Conservation (phyloP, 495 filamentous ascomycete species). For the Entonaema liquescens region DNA sequence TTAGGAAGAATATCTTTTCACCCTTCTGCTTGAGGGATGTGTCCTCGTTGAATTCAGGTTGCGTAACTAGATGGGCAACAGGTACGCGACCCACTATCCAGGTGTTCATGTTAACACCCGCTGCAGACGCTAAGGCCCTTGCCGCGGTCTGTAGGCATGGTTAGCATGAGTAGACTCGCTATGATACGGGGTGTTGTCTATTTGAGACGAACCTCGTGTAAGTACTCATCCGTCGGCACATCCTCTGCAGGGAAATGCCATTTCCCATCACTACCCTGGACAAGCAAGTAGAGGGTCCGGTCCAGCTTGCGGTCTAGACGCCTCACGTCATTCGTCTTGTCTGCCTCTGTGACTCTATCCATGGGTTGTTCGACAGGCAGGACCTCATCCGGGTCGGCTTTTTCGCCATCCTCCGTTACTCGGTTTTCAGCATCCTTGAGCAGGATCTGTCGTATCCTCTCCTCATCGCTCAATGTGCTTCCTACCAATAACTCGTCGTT, state of each 20-base stretch:
- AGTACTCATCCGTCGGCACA: conserved; percentile 72
- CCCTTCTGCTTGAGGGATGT: conserved; percentile 56
- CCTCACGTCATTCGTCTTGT: conserved; percentile 73
- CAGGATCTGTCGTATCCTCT: conserved; percentile 62
- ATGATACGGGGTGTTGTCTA: not conserved
- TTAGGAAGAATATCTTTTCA: conserved; percentile 94
- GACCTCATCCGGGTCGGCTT: conserved; percentile 67
- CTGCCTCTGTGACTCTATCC: conserved; percentile 79
- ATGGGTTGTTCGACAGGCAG: conserved; percentile 76
- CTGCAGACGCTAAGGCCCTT: conserved; percentile 76
- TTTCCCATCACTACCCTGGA: conserved; percentile 68
- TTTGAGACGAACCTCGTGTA: conserved; percentile 74
- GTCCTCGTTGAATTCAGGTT: conserved; percentile 51
- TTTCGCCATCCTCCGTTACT: conserved; percentile 67
- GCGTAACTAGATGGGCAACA: conserved; percentile 75
- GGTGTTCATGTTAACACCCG: conserved; percentile 96
- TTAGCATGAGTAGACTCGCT: conserved; percentile 15
- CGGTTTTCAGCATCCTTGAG: conserved; percentile 79
- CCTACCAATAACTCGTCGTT: conserved; percentile 91
- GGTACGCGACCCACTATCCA: conserved; percentile 95
- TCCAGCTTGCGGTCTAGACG: conserved; percentile 81
- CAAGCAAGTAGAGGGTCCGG: conserved; percentile 85
- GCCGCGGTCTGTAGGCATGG: conserved; percentile 72
- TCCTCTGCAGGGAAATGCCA: conserved; percentile 83
- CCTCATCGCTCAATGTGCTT: conserved; percentile 66